Percentiles rank a stretch among this genome's conserved stretches.
phyloP scores from a whole-genome alignment of 495 filamentous ascomycete genomes.

The Ascodesmis nigricans region DNA sequence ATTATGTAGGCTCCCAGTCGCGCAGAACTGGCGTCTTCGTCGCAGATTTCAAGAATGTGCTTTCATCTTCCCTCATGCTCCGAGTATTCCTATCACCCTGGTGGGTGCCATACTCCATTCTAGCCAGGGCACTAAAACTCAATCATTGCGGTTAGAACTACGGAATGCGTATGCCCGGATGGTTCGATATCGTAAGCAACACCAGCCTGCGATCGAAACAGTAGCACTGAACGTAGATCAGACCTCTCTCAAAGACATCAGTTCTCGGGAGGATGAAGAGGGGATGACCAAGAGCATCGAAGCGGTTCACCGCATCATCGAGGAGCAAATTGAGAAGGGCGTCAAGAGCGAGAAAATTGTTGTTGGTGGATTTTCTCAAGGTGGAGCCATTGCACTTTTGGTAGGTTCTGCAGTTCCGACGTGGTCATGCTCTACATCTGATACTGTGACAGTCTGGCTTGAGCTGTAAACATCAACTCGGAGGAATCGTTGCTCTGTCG shows the following conservation, averaged over 20 bases:
- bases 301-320: constrained; percentile 61
- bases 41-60: constrained; percentile 70
- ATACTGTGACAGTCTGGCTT: constrained; percentile 34
- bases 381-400: constrained; percentile 33
- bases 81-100: constrained; percentile 63
- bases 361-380: constrained; percentile 44
- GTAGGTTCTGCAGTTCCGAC: constrained; percentile 3
- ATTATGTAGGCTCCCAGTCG: constrained; percentile 38
- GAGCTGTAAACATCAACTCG: constrained; percentile 52
- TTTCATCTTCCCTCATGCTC: constrained; percentile 91
- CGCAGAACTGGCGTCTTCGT: constrained; percentile 73
- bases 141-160: constrained; percentile 33
- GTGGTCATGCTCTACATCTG: constrained; percentile 31
- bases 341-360: constrained; percentile 68
- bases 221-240: neutral
- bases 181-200: constrained; percentile 68
- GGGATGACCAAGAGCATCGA: constrained; percentile 52
- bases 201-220: too few species aligned
- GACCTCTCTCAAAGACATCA: constrained; percentile 9
- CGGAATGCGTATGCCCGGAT: constrained; percentile 70
- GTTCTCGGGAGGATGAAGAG: constrained; percentile 44
- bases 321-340: constrained; percentile 59
- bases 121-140: neutral
- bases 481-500: constrained; percentile 68
- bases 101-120: constrained; percentile 29